A percentile compares a stretch with the other conserved stretches of the same genome.
Evolutionary conservation across 768 basidiomycete genomes (phyloP).

Genomic region (Suillus plorans): DNA sequence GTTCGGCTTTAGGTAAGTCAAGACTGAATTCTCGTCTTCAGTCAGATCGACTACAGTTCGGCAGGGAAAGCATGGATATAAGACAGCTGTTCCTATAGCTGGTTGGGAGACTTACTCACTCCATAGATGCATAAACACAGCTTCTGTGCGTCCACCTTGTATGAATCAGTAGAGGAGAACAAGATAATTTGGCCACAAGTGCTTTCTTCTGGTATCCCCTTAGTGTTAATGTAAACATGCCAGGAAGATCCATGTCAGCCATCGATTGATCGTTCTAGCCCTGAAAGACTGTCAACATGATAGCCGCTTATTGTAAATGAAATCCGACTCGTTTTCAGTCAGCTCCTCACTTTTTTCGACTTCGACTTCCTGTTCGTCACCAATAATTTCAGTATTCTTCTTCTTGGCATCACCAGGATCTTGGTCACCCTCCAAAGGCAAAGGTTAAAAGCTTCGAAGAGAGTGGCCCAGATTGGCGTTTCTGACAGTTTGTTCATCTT

Average conservation of each 20-base stretch:
- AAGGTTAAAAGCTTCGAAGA: constrained; percentile 75
- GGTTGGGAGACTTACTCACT: constrained; percentile 60
- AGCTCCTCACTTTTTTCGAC: constrained; percentile 84
- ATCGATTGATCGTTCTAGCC: constrained; percentile 75
- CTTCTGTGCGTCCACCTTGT: constrained; percentile 83
- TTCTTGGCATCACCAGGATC: constrained; percentile 38
- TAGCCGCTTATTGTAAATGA: constrained; percentile 78
- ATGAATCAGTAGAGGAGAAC: background rate
- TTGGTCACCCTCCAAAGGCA: constrained; percentile 58
- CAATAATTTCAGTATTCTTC: constrained; percentile 64
- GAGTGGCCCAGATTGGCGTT: constrained; percentile 72
- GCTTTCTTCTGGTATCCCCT: constrained; percentile 95
- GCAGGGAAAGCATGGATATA: constrained; percentile 72
- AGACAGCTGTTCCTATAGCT: constrained; percentile 3
- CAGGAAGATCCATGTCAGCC: constrained; percentile 78
- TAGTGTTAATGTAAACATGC: constrained; percentile 72
- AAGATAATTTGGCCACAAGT: constrained; percentile 40
- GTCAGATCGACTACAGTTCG: constrained; percentile 77
- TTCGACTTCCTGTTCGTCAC: constrained; percentile 79
- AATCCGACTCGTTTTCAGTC: constrained; percentile 73
- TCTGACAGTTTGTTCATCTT: constrained; percentile 73
- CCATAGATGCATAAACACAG: constrained; percentile 86
- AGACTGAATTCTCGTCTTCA: constrained; percentile 76
- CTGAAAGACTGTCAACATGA: constrained; percentile 38
- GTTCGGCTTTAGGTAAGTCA: constrained; percentile 78